Conservation (phyloP, 2,329 filamentous ascomycete genomes). For the Paecilomyces dactylethromorphus region DNA sequence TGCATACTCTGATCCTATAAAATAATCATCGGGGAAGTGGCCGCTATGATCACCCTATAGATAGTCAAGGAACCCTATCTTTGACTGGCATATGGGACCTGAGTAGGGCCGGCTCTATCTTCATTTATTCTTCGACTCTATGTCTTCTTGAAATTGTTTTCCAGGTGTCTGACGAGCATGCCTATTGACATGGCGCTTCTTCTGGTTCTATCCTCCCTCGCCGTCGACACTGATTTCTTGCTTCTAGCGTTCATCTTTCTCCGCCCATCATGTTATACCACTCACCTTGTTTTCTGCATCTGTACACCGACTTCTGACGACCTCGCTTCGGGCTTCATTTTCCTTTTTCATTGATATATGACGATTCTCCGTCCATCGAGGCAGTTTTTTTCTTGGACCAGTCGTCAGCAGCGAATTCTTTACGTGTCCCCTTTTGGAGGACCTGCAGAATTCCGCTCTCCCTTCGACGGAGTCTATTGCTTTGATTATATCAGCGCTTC, state of each 20-base stretch:
- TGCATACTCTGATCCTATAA: constrained; percentile 69
- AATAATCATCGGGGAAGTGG: constrained; percentile 11
- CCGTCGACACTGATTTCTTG: not conserved
- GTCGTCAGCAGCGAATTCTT: not conserved
- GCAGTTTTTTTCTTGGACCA: not conserved
- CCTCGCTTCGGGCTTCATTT: not conserved
- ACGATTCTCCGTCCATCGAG: not conserved
- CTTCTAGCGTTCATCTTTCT: not conserved
- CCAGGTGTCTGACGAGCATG: not conserved
- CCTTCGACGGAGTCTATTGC: not conserved
- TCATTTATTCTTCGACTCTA: not conserved
- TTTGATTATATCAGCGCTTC: not conserved
- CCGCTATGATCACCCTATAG: constrained; percentile 13
- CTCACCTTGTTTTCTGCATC: constrained; percentile 1
- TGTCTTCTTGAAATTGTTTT: not conserved
- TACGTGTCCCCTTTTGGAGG: not conserved
- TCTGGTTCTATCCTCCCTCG: not conserved
- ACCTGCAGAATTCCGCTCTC: not conserved
- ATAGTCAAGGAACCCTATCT: not conserved
- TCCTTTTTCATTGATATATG: constrained; percentile 1
- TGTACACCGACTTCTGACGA: constrained; percentile 8
- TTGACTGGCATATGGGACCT: not conserved
- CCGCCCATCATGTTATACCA: constrained; percentile 1
- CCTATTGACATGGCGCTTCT: not conserved
- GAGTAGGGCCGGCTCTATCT: not conserved